phyloP scores from a whole-genome alignment of 148 eudicot species.

The Persicaria tinctoria region DNA sequence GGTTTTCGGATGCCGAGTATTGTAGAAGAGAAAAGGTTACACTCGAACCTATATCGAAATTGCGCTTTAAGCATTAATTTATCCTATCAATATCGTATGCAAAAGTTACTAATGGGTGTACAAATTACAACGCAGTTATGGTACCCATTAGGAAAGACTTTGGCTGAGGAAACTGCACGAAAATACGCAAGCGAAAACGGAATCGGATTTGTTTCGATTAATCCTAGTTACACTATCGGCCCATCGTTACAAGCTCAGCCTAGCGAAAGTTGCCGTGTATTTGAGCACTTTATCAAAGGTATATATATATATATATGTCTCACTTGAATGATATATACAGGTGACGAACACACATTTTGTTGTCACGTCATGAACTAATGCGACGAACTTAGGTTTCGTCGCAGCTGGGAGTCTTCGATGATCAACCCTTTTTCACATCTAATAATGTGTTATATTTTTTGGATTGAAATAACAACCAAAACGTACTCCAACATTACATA shows the following conservation, averaged over 20 bases:
- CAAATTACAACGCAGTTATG: conserved; percentile 18
- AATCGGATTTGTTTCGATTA: conserved; percentile 36
- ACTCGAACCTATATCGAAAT: not conserved
- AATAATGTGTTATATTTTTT: not conserved
- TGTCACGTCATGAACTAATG: no score
- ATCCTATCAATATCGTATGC: not conserved
- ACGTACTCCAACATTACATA: conserved; percentile 1
- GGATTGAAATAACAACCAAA: not conserved
- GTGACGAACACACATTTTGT: no score
- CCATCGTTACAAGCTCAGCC: conserved; percentile 46
- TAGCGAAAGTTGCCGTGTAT: conserved; percentile 39
- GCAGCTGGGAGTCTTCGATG: not conserved
- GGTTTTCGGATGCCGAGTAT: conserved; percentile 12
- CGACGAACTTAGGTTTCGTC: no score
- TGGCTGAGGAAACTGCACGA: conserved; percentile 50
- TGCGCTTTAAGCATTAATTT: not conserved
- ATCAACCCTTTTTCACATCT: no score
- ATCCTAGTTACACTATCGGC: conserved; percentile 40
- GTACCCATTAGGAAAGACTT: conserved; percentile 43
- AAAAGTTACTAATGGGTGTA: not conserved
- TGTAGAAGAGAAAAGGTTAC: not conserved
- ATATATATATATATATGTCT: no score
- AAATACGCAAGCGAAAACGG: conserved; percentile 41
- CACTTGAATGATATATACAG: no score
- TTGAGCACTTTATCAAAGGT: conserved; percentile 31